These are phyloP conservation scores for Diutina sp. DNA, from an alignment of 1,139 yeast species.

Conservation along the genomic window DNA sequence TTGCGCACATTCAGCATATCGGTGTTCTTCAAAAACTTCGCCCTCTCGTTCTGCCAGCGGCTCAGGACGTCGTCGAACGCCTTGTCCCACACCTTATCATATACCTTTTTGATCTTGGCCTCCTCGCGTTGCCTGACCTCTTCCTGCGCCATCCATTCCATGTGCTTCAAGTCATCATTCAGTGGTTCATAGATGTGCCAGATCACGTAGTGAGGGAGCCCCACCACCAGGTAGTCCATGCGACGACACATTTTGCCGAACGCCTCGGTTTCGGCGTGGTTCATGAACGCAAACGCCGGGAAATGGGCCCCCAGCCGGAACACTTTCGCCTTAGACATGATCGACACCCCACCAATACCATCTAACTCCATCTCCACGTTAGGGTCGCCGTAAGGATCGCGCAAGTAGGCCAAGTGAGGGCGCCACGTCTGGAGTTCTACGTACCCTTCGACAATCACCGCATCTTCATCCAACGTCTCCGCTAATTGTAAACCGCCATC, in stretches of 20 bases:
- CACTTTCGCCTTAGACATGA: constrained; percentile 66
- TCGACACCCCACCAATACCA: constrained; percentile 88
- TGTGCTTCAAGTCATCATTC: constrained; percentile 74
- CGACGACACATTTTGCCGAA: constrained; percentile 75
- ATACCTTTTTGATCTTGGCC: constrained; percentile 50
- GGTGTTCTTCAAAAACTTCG: constrained; percentile 57
- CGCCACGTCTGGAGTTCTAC: constrained; percentile 91
- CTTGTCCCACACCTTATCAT: constrained; percentile 61
- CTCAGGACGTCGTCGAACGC: constrained; percentile 66
- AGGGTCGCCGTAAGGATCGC: constrained; percentile 81
- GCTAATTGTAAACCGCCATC: constrained; percentile 78
- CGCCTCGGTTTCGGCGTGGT: constrained; percentile 90
- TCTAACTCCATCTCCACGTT: constrained; percentile 80
- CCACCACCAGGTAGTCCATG: constrained; percentile 74
- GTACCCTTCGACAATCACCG: constrained; percentile 84
- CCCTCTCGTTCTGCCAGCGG: constrained; percentile 58
- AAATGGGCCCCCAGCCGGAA: constrained; percentile 75
- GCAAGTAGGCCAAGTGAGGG: constrained; percentile 76
- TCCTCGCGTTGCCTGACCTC: constrained; percentile 66
- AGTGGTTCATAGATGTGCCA: constrained; percentile 93
- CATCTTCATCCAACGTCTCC: constrained; percentile 66
- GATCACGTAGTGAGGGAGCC: constrained; percentile 79
- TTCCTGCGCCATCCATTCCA: constrained; percentile 96
- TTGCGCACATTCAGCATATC: constrained; percentile 36
- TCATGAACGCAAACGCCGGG: constrained; percentile 83